Conservation (phyloP, 208 protist genomes). For the Trypanosoma melophagium region DNA sequence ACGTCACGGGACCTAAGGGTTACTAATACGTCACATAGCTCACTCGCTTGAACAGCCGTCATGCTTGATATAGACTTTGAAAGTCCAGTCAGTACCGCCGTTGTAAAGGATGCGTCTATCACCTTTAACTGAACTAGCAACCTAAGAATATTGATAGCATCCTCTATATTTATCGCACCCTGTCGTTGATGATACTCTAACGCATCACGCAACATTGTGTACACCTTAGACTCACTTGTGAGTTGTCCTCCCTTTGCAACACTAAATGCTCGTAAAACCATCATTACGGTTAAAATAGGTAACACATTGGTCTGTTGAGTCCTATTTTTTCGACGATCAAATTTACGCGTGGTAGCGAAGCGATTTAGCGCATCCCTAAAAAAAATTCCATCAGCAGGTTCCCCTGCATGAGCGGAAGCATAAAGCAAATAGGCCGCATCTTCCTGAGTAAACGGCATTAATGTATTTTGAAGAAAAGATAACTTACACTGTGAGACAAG, state of each 20-base stretch:
- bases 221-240: constrained; percentile 17
- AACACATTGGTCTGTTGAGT: not conserved
- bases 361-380: constrained; percentile 22
- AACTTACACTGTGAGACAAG: constrained; percentile 22
- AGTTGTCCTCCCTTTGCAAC: constrained; percentile 15
- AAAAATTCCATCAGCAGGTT: constrained; percentile 13
- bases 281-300: constrained; percentile 10
- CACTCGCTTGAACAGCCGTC: constrained; percentile 9
- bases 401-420: constrained; percentile 20
- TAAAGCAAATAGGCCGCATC: constrained; percentile 25
- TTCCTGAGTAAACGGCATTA: constrained; percentile 20
- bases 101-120: constrained; percentile 10
- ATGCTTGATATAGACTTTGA: constrained; percentile 20
- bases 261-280: constrained; percentile 18
- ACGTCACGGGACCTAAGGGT: constrained; percentile 23
- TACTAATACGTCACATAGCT: constrained; percentile 24
- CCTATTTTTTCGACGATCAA: constrained; percentile 21
- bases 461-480: constrained; percentile 15
- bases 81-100: constrained; percentile 17
- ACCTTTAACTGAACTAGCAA: constrained; percentile 14
- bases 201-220: constrained; percentile 22
- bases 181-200: constrained; percentile 16
- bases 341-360: constrained; percentile 23
- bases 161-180: not conserved
- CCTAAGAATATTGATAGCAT: constrained; percentile 15